These are phyloP conservation scores for Botrytis paeoniae DNA, from an alignment of 2,329 filamentous ascomycete genomes.

Conservation along the genomic window DNA sequence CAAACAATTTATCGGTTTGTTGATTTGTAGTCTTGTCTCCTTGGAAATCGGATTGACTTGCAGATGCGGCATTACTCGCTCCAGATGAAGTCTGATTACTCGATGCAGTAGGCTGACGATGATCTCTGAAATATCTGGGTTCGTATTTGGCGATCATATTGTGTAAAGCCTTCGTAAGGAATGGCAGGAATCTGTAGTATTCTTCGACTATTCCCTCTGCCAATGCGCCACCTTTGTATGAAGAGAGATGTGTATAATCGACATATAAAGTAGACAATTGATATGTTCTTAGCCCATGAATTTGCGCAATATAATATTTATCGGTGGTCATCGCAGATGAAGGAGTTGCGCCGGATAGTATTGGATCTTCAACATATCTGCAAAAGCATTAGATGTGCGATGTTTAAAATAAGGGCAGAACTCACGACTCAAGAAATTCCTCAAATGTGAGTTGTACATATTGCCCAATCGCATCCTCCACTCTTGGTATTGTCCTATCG, in stretches of 20 bases:
- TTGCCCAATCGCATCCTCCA: slow-evolving; percentile 73
- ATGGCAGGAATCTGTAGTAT: slow-evolving; percentile 94
- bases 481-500: slow-evolving; percentile 59
- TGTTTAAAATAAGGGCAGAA: slow-evolving; percentile 33
- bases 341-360: slow-evolving; percentile 58
- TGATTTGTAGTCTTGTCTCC: slow-evolving; percentile 80
- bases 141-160: slow-evolving; percentile 94
- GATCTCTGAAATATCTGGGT: slow-evolving; percentile 88
- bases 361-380: slow-evolving; percentile 66
- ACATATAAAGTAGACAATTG: slow-evolving; percentile 82
- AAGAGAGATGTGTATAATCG: slow-evolving; percentile 79
- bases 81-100: slow-evolving; percentile 69
- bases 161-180: slow-evolving; percentile 82
- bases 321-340: slow-evolving; percentile 72
- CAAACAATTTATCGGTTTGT: slow-evolving; percentile 94
- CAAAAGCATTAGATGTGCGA: slow-evolving; percentile 22
- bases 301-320: slow-evolving; percentile 82
- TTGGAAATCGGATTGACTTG: slow-evolving; percentile 59
- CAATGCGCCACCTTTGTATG: slow-evolving; percentile 73
- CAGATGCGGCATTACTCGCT: slow-evolving; percentile 58
- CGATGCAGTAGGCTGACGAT: slow-evolving; percentile 78
- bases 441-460: slow-evolving; percentile 75
- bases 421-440: slow-evolving; percentile 73
- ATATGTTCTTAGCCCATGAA: slow-evolving; percentile 71
- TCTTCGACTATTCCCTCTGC: slow-evolving; percentile 83